Conservation (phyloP, 306 rosid genomes). For the Vigna trinervia region DNA sequence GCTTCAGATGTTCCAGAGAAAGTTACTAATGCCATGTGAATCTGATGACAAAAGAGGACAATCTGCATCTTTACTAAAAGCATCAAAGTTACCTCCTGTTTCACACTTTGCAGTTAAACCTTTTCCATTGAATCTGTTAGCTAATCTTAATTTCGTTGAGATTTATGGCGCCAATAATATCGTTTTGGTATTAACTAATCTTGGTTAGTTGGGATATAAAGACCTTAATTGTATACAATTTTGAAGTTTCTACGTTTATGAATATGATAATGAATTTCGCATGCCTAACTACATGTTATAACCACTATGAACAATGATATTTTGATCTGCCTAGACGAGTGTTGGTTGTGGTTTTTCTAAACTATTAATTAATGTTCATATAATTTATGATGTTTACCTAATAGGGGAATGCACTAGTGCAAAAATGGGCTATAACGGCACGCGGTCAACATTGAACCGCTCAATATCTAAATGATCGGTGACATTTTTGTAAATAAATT, state of each 20-base stretch:
- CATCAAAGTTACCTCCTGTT: constrained; percentile 72
- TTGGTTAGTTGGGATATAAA: too few relatives aligned
- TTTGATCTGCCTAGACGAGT: too few relatives aligned
- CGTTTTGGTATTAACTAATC: not conserved
- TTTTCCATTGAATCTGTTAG: not conserved
- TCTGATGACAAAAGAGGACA: constrained; percentile 32
- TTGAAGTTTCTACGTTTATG: not conserved
- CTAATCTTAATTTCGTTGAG: not conserved
- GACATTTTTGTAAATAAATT: too few relatives aligned
- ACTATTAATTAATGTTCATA: too few relatives aligned
- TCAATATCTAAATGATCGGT: too few relatives aligned
- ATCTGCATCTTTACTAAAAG: constrained; percentile 52
- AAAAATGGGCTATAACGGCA: too few relatives aligned
- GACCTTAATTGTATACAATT: too few relatives aligned
- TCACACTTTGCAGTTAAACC: not conserved
- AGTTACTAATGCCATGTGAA: constrained; percentile 48
- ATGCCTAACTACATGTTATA: not conserved
- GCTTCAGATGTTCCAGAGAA: constrained; percentile 11
- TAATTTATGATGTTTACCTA: too few relatives aligned
- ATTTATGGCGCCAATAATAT: not conserved
- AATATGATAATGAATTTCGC: not conserved
- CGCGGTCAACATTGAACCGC: too few relatives aligned
- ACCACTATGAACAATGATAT: too few relatives aligned
- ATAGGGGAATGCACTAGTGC: too few relatives aligned
- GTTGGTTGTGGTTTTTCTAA: too few relatives aligned